These are phyloP conservation scores for Globisporangium recalcitrans DNA, from an alignment of 352 stramenopile species.

Conservation along the genomic window DNA sequence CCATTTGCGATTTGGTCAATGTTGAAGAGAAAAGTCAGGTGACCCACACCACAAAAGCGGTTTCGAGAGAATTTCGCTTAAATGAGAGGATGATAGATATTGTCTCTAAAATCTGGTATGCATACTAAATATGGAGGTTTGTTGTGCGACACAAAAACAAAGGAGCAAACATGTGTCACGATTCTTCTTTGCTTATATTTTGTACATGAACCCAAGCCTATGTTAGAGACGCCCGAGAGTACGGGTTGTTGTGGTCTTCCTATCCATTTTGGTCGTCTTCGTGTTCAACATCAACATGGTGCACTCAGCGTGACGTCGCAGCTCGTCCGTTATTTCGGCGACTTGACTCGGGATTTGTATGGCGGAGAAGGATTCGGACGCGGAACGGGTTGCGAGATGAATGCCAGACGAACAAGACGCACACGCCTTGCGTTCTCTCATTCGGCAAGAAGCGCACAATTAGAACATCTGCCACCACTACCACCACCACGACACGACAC, in stretches of 20 bases:
- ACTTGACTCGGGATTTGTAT: conserved; percentile 2
- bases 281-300: not conserved
- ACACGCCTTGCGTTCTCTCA: conserved; percentile 12
- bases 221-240: not conserved
- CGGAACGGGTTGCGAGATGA: not conserved
- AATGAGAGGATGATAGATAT: too few species aligned
- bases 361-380: not conserved
- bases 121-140: too few species aligned
- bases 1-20: too few species aligned
- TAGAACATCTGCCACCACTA: not conserved
- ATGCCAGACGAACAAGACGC: not conserved
- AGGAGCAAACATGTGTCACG: too few species aligned
- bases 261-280: conserved; percentile 4
- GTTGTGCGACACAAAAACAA: too few species aligned
- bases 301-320: not conserved
- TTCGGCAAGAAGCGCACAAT: not conserved
- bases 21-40: too few species aligned
- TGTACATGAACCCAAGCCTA: not conserved
- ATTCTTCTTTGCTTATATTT: too few species aligned
- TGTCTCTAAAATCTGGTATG: too few species aligned
- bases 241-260: not conserved
- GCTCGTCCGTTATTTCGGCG: not conserved
- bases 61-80: too few species aligned
- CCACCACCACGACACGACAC: too few species aligned
- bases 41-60: too few species aligned